phyloP scores from a whole-genome alignment of 768 basidiomycete species.

The Dacryopinax spathularia region DNA sequence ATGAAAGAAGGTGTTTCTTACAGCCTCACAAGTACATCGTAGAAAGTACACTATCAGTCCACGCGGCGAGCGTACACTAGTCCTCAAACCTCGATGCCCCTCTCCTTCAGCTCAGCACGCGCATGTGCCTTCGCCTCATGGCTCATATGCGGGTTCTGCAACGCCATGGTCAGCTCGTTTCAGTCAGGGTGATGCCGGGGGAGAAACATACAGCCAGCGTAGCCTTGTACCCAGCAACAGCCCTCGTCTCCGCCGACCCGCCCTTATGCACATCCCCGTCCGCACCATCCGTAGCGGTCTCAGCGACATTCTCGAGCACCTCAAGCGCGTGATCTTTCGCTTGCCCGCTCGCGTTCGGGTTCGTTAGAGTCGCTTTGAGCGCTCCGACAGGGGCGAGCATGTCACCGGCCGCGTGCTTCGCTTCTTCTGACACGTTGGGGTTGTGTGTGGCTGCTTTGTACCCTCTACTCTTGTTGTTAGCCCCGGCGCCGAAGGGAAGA shows the following conservation, averaged over 20 bases:
- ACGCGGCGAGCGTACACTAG: too few species aligned
- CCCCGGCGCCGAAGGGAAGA: neutral
- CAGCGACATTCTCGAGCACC: neutral
- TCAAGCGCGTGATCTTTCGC: neutral
- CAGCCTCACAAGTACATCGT: neutral
- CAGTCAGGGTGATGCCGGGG: neutral
- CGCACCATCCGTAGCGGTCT: neutral
- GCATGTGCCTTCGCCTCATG: neutral
- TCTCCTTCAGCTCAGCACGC: conserved; percentile 5
- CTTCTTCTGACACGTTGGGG: neutral
- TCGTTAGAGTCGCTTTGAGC: neutral
- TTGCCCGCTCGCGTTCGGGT: neutral
- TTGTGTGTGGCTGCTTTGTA: neutral
- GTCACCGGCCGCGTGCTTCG: neutral
- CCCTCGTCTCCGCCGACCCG: neutral
- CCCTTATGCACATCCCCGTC: neutral
- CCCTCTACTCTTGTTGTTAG: neutral
- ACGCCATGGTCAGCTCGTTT: neutral
- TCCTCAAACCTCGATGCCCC: conserved; percentile 4
- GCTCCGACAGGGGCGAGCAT: neutral
- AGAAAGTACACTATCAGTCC: neutral
- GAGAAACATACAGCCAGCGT: neutral
- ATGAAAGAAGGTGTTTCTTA: neutral
- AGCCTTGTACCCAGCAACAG: neutral
- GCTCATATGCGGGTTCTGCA: neutral